These are phyloP conservation scores for Boletus vermiculosoides DNA, from an alignment of 768 basidiomycete species.

Conservation along the genomic window DNA sequence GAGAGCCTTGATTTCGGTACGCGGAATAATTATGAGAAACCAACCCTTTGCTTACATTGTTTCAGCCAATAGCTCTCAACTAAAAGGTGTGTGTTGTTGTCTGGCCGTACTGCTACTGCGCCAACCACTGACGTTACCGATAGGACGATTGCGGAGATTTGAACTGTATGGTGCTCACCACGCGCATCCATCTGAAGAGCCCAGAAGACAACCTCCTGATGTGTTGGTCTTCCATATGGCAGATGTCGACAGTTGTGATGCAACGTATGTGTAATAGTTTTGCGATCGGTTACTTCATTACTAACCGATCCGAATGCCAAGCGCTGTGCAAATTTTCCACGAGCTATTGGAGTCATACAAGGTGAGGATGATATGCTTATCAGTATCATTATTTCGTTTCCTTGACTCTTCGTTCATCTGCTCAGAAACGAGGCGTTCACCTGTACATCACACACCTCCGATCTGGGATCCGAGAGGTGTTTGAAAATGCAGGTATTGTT, in stretches of 20 bases:
- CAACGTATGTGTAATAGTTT: conserved; percentile 62
- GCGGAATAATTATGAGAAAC: conserved; percentile 16
- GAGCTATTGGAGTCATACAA: conserved; percentile 79
- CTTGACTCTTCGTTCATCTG: not conserved
- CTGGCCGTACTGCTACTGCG: no score
- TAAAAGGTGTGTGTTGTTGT: conserved; percentile 58
- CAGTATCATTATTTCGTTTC: not conserved
- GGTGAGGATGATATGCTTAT: conserved; percentile 36
- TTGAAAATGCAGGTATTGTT: conserved; percentile 46
- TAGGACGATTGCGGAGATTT: conserved; percentile 77
- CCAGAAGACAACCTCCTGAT: conserved; percentile 67
- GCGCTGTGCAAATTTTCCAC: conserved; percentile 80
- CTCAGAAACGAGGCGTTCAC: conserved; percentile 43
- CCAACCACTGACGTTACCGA: not conserved
- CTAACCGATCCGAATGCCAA: conserved; percentile 30
- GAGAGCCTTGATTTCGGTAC: conserved; percentile 90
- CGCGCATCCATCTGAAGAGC: conserved; percentile 88
- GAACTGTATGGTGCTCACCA: conserved; percentile 83
- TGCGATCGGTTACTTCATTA: not conserved
- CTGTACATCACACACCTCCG: conserved; percentile 50
- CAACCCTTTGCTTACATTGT: not conserved
- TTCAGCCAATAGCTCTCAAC: conserved; percentile 88
- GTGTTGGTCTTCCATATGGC: conserved; percentile 90
- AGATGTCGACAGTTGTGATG: conserved; percentile 88
- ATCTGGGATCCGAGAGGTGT: conserved; percentile 33